Base-by-base conservation (phyloP, 331 rosid species). In the Malus hybrid region DNA sequence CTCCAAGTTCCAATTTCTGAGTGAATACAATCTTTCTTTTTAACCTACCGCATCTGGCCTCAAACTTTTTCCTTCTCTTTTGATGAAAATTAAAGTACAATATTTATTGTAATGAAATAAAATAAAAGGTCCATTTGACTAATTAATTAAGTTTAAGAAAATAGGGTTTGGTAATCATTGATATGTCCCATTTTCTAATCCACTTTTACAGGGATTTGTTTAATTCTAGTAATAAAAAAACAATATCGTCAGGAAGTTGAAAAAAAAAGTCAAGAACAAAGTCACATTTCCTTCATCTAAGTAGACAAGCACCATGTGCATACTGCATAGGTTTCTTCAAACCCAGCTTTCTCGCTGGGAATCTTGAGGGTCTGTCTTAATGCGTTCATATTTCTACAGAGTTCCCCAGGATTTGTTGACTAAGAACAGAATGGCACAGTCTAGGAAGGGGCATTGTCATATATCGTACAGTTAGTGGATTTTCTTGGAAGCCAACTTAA, bases 241-340 rank as follows among this genome's bases (percentile, higher is more conserved):
- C 16, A 33, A 61, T 0, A 19, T 56, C 32, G 63, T 13, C 31
- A 64, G 73, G 48, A 73, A 34, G 42, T 44, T 28, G 60, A 54
- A 39, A 39, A 36, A 48, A 65, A 70, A 78, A 36, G 77, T 55
- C 69, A 69, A 56, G 71, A 57, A 68, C 57, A 61, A 31, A 29
- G 33, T 34, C 72, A 3, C 39, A 54, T 29, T 69, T 54, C 56
- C 77, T 28, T 10, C 80, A 42, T n/a, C 64, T 10, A 48, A 32
- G 3, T 72, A 24, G 73, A 64, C 74, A 70, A 76, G 46, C 20
- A 46, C 78, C 80, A 76, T 76, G 84, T 81, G 84, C 78, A 28
- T 6, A n/a, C 33, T 71, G 84, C 80, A 59, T 48, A 44, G 74
- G 65, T 65, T 71, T 76, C 69, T 44, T 65, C 69, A 6, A 69